Evolutionary conservation across 1,284 basidiomycete species (phyloP).

Genomic region (Mycosarcoma maydis): DNA sequence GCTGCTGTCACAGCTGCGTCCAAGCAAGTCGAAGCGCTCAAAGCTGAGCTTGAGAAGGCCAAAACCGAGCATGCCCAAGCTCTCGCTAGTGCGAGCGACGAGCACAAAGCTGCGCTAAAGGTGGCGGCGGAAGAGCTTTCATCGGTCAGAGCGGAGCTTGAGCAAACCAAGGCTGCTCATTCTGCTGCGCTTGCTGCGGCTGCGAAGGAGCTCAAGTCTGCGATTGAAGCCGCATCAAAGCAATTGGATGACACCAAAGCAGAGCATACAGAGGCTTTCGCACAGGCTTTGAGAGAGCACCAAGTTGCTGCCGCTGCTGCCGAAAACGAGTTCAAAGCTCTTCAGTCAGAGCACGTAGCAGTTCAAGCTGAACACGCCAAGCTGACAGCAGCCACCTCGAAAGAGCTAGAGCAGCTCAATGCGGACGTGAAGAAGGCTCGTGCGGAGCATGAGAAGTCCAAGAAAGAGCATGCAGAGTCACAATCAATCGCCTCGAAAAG

Average conservation of each 20-base stretch:
- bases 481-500: constrained; percentile 1
- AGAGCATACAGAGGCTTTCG: constrained; percentile 5
- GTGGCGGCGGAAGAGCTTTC: constrained; percentile 9
- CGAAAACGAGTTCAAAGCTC: constrained; percentile 1
- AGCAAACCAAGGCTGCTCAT: constrained; percentile 11
- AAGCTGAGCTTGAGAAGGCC: constrained; percentile 20
- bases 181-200: constrained; percentile 1
- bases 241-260: constrained; percentile 9
- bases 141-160: constrained; percentile 13
- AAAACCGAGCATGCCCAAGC: constrained; percentile 11
- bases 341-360: constrained; percentile 20
- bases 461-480: constrained; percentile 4
- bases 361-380: constrained; percentile 20
- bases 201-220: constrained; percentile 7
- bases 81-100: constrained; percentile 4
- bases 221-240: constrained; percentile 2
- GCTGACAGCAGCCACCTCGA: not conserved
- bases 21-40: constrained; percentile 17
- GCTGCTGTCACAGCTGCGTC: constrained; percentile 13
- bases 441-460: constrained; percentile 9
- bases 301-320: constrained; percentile 8
- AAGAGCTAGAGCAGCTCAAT: constrained; percentile 11
- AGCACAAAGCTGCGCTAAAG: constrained; percentile 14
- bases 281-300: constrained; percentile 8
- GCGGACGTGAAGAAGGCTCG: constrained; percentile 3